Evolutionary conservation across 768 basidiomycete genomes (phyloP), one percentile per base, ranked within the genome.

Genomic region (Clavulina sp.): DNA sequence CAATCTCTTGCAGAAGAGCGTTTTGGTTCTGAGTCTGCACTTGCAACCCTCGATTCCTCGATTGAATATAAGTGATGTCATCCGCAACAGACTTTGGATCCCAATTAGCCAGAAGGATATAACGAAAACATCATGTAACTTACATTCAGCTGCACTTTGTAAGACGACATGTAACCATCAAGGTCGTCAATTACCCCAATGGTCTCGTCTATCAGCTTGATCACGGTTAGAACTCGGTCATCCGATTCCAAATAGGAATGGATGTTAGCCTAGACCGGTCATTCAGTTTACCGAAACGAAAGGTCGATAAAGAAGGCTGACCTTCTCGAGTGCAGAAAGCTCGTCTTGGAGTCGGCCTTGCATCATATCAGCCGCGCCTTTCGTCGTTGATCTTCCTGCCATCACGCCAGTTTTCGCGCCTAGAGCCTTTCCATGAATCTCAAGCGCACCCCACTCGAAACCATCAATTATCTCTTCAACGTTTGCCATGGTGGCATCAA

Each of bases 381-480:
- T 72, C 18, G 72, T 70, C 48, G 47, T 50, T 51, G 50, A 75
- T 73, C 53, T 51, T 5, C 57, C 59, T 4, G 41, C 31, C n/a
- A n/a, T n/a, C n/a, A n/a, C n/a, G n/a, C n/a, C n/a, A 23, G 28
- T 38, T 16, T 48, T 36, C 18, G 53, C 30, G 21, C 57, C 57
- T 5, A 46, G 9, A 9, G 43, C 13, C 9, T 36, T 32, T 4
- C 30, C 47, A 16, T 41, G 41, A 2, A 52, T 16, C 13, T 46
- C 13, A 46, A 46, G 13, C 9, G 43, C 23, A 41, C 86, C 81
- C 91, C 91, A 97, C 64, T 97, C 95, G 60, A 95, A 95, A 0
- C 95, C 92, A 60, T 99, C 95, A 24, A 99, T 72, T 88, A 99
- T 92, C 63, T 99, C 95, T 62, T 99, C 95, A 2, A 99, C 89